Evolutionary conservation across 352 stramenopile species (phyloP), one percentile per base, ranked within the genome.

Genomic region (Thraustotheca clavata): DNA sequence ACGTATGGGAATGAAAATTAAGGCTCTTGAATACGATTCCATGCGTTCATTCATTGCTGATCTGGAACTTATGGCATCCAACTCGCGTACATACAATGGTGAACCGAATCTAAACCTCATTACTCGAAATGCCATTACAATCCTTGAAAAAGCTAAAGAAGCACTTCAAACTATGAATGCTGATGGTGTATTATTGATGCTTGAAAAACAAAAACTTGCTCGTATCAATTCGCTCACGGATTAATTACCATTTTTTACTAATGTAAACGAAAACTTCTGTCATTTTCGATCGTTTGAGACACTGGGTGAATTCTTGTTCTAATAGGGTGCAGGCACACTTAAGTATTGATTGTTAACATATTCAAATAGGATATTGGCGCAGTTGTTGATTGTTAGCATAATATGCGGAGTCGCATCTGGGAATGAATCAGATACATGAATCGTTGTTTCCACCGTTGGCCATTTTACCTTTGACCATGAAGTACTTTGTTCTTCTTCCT

Each of bases 41-140:
- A 88, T 90, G 77, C 80, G 82, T 8, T 79, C 89, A n/a, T 93
- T 93, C 35, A 76, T 91, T 49, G 88, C 88, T 62, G 84, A 93
- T 49, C 67, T 93, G 35, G 84, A 93, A 69, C 71, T 91, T n/a
- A 88, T 93, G 33, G 79, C 89, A 31, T 88, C 78, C 70, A 93
- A 93, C 72, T 93, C 84, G 52, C 82, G 83, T 49, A 71, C 81
- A 20, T 93, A 90, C 67, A 94, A 91, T 60, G 83, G 82, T 34
- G 82, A 91, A 33, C n/a, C n/a, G n/a, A n/a, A n/a, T n/a, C 74
- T 79, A 12, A 68, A 73, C 12, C 39, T 78, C 46, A 94, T 94
- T 73, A 94, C 84, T 1, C 72, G 75, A 11, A 91, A 91, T 49
- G 84, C 84, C 3, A 72, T 86, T 54, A 89, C 83, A 60, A 52